A percentile compares a stretch with the other conserved stretches of the same genome.
These are phyloP conservation scores for Ceratobasidium sp. DNA, from an alignment of 1,284 basidiomycete species.

Conservation along the genomic window DNA sequence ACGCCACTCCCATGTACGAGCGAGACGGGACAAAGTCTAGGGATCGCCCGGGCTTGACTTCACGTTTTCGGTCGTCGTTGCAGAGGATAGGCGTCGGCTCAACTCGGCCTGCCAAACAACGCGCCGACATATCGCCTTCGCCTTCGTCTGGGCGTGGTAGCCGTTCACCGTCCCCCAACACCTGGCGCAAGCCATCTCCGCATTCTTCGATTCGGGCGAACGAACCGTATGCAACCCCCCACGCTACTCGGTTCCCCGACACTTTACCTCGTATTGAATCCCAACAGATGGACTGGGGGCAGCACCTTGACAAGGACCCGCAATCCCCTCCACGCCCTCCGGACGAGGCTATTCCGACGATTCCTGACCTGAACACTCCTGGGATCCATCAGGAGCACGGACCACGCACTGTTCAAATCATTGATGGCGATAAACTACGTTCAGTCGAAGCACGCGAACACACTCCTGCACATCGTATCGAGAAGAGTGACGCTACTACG, in stretches of 20 bases:
- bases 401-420: constrained; percentile 29
- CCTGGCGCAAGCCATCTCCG: constrained; percentile 39
- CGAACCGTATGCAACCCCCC: constrained; percentile 33
- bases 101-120: constrained; percentile 27
- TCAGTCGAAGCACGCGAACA: constrained; percentile 27
- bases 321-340: constrained; percentile 27
- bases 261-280: constrained; percentile 39
- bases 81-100: constrained; percentile 32
- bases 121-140: constrained; percentile 38
- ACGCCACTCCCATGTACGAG: constrained; percentile 38
- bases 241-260: constrained; percentile 28
- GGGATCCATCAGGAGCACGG: constrained; percentile 28
- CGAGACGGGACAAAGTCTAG: constrained; percentile 10
- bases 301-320: neutral
- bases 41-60: constrained; percentile 18
- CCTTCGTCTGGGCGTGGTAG: constrained; percentile 30
- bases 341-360: constrained; percentile 9
- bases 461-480: constrained; percentile 17
- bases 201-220: constrained; percentile 40
- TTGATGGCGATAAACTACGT: constrained; percentile 32
- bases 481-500: constrained; percentile 21
- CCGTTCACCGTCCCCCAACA: constrained; percentile 36
- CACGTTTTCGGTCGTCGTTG: constrained; percentile 32
- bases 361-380: constrained; percentile 33
- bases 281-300: constrained; percentile 32